Evolutionary conservation across 257 asterid species (phyloP).

Genomic region (Solanum corneliomulleri): DNA sequence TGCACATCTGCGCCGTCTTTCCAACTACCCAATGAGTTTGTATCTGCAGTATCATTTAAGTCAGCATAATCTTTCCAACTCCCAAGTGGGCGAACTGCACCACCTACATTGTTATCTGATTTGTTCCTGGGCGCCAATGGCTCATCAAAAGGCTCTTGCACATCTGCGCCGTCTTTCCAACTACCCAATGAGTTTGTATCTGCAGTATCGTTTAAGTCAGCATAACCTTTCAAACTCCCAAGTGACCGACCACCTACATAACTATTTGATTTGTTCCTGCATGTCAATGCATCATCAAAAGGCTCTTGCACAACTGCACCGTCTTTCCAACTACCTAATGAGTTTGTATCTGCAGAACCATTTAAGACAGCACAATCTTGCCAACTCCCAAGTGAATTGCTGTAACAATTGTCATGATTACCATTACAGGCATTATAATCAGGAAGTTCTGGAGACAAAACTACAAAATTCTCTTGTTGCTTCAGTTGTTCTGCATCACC

Average conservation of each 20-base stretch:
- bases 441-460: slow-evolving; percentile 10
- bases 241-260: background rate
- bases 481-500: slow-evolving; percentile 4
- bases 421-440: slow-evolving; percentile 8
- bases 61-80: slow-evolving; percentile 29
- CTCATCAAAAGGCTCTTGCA: background rate
- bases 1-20: slow-evolving; percentile 35
- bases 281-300: background rate
- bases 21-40: slow-evolving; percentile 59
- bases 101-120: background rate
- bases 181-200: slow-evolving; percentile 58
- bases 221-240: slow-evolving; percentile 30
- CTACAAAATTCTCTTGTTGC: slow-evolving; percentile 11
- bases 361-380: slow-evolving; percentile 22
- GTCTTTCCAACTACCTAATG: slow-evolving; percentile 64
- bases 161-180: slow-evolving; percentile 53
- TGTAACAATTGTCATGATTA: slow-evolving; percentile 23
- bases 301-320: slow-evolving; percentile 16
- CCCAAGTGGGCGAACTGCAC: background rate
- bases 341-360: slow-evolving; percentile 44
- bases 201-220: slow-evolving; percentile 23
- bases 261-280: background rate
- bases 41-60: slow-evolving; percentile 32
- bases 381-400: slow-evolving; percentile 33
- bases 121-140: background rate